phyloP scores from a whole-genome alignment of 495 filamentous ascomycete species.

The Penicillium psychrofluorescens region DNA sequence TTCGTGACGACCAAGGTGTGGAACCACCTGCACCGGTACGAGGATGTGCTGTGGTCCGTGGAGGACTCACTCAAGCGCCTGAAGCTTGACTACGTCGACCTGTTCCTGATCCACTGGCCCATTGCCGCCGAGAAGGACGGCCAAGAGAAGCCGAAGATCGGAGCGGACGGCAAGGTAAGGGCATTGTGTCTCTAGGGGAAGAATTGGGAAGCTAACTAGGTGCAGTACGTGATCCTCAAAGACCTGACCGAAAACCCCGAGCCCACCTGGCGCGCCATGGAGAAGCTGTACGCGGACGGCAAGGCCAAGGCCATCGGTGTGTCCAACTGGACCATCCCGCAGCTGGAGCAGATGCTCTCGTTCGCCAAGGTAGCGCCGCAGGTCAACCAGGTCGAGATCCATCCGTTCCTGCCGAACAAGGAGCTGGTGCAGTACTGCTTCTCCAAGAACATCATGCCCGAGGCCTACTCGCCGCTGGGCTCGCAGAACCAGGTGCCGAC shows the following conservation, averaged over 20 bases:
- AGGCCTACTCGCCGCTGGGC: conserved; percentile 72
- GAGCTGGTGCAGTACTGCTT: conserved; percentile 62
- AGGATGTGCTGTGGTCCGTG: conserved; percentile 58
- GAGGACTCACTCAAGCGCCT: conserved; percentile 67
- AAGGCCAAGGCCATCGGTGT: conserved; percentile 77
- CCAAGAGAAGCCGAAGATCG: conserved; percentile 53
- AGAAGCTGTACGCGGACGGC: conserved; percentile 64
- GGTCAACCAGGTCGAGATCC: conserved; percentile 88
- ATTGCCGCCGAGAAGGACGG: conserved; percentile 60
- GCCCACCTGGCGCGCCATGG: conserved; percentile 71
- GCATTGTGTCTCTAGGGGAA: not conserved
- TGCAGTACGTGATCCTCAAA: conserved; percentile 47
- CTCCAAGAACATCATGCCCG: conserved; percentile 61
- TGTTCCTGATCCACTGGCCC: conserved; percentile 80
- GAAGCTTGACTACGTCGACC: conserved; percentile 73
- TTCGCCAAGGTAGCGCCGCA: conserved; percentile 61
- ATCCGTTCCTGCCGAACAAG: conserved; percentile 82
- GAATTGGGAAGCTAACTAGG: not conserved
- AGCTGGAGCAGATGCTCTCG: conserved; percentile 62
- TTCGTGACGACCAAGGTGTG: conserved; percentile 78
- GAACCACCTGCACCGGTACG: conserved; percentile 59
- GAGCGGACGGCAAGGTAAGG: conserved; percentile 61
- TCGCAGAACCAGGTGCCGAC: conserved; percentile 54
- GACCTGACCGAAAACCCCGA: conserved; percentile 59
- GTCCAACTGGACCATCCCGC: conserved; percentile 69